Conservation (phyloP, 1,139 yeast species). For the Barnettozyma hawaiiensis region DNA sequence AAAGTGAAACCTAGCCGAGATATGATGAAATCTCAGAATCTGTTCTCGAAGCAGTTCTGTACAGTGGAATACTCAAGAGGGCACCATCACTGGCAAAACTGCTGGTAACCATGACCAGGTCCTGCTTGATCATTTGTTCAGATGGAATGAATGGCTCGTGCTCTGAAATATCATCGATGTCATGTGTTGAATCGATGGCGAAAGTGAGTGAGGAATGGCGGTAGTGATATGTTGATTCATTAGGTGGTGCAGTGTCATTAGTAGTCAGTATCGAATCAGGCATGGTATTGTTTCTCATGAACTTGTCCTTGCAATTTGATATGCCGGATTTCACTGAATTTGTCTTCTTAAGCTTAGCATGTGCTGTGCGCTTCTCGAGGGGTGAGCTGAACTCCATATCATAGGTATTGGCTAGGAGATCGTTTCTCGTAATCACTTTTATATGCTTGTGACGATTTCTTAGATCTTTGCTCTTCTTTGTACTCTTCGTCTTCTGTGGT, state of each 20-base stretch:
- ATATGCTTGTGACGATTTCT: slow-evolving; percentile 9
- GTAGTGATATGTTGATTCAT: background rate
- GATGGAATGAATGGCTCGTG: slow-evolving; percentile 8
- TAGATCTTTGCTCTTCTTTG: background rate
- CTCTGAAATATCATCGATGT: slow-evolving; percentile 1
- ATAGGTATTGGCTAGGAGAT: slow-evolving; percentile 18
- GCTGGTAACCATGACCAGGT: background rate
- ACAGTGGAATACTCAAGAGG: slow-evolving; percentile 10
- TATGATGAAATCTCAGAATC: slow-evolving; percentile 4
- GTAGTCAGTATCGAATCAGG: background rate
- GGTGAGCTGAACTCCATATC: slow-evolving; percentile 6
- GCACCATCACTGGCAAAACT: slow-evolving; percentile 10
- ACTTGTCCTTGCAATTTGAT: background rate
- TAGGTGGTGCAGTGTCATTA: background rate
- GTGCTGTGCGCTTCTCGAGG: background rate
- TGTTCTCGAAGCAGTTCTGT: slow-evolving; percentile 4
- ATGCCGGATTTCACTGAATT: background rate
- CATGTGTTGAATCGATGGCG: background rate
- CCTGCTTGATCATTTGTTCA: slow-evolving; percentile 6
- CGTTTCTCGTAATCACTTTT: slow-evolving; percentile 16
- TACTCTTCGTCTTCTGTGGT: background rate
- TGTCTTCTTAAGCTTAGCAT: background rate
- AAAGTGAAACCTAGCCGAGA: background rate
- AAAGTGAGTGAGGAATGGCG: background rate
- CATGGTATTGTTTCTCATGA: background rate